A percentile compares a stretch with the other conserved stretches of the same genome.
phyloP scores from a whole-genome alignment of 495 filamentous ascomycete genomes.

The Daldinia grandis region DNA sequence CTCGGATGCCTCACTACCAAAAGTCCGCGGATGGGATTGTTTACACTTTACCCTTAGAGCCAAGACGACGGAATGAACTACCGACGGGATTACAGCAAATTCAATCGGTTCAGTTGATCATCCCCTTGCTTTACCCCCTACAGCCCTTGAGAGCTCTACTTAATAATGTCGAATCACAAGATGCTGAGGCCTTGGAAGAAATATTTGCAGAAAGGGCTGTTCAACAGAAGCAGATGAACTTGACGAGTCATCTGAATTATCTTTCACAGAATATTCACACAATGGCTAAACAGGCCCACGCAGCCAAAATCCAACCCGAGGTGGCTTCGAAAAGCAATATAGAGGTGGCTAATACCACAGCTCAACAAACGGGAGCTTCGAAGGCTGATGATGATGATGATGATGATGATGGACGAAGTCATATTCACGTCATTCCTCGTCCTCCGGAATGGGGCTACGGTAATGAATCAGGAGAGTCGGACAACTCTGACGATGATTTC shows the following conservation, averaged over 20 bases:
- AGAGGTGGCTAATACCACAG: slow-evolving; percentile 6
- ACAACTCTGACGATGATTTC: slow-evolving; percentile 49
- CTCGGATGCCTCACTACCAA: slow-evolving; percentile 70
- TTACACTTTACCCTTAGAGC: slow-evolving; percentile 78
- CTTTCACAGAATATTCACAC: slow-evolving; percentile 76
- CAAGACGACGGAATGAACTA: slow-evolving; percentile 67
- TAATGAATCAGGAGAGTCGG: slow-evolving; percentile 55
- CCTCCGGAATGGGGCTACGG: slow-evolving; percentile 81
- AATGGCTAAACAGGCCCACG: slow-evolving; percentile 64
- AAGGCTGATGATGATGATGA: slow-evolving; percentile 46
- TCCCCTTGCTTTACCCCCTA: slow-evolving; percentile 78
- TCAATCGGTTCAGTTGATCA: slow-evolving; percentile 70
- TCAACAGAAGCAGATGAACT: slow-evolving; percentile 65
- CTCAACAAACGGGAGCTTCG: slow-evolving; percentile 1
- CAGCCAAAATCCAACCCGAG: slow-evolving; percentile 15
- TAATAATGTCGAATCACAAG: slow-evolving; percentile 66
- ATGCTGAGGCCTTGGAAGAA: slow-evolving; percentile 67
- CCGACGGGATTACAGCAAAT: slow-evolving; percentile 69
- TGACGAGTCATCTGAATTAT: slow-evolving; percentile 82
- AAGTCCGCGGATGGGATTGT: slow-evolving; percentile 74
- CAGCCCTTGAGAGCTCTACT: slow-evolving; percentile 73
- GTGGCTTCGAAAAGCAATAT: not conserved
- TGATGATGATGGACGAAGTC: slow-evolving; percentile 60
- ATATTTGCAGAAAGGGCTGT: slow-evolving; percentile 69
- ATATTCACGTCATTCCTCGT: slow-evolving; percentile 79